phyloP scores from a whole-genome alignment of 2,329 filamentous ascomycete genomes.

The Chaetomiaceae sp. region DNA sequence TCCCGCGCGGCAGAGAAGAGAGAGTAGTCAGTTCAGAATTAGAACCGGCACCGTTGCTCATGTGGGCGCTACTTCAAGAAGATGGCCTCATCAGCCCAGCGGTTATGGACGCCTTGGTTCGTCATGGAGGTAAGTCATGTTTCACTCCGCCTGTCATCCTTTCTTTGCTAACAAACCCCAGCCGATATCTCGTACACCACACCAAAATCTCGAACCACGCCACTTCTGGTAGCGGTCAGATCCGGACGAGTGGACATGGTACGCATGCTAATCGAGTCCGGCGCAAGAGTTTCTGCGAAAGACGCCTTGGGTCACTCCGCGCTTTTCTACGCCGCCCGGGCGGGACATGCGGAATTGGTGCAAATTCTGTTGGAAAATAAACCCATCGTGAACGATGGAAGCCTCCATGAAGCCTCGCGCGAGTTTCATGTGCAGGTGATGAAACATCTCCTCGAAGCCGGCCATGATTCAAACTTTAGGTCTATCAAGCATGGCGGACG shows the following conservation, averaged over 20 bases:
- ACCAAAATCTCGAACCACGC: slow-evolving; percentile 24
- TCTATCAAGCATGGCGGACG: slow-evolving; percentile 29
- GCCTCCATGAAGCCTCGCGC: slow-evolving; percentile 32
- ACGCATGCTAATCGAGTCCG: slow-evolving; percentile 23
- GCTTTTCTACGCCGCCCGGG: slow-evolving; percentile 30
- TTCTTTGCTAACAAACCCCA: slow-evolving; percentile 11
- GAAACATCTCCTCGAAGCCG: slow-evolving; percentile 26
- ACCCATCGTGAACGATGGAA: slow-evolving; percentile 30
- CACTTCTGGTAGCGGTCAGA: slow-evolving; percentile 26
- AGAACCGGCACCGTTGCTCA: slow-evolving; percentile 23
- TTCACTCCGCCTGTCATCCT: not conserved
- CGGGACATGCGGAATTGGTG: slow-evolving; percentile 27
- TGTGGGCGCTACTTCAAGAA: slow-evolving; percentile 26
- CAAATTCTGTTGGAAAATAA: slow-evolving; percentile 27
- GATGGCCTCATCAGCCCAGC: slow-evolving; percentile 13
- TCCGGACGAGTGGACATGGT: slow-evolving; percentile 22
- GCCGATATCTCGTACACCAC: slow-evolving; percentile 25
- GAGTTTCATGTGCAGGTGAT: slow-evolving; percentile 28
- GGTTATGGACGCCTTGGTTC: slow-evolving; percentile 21
- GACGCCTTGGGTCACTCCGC: slow-evolving; percentile 27
- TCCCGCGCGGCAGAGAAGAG: not conserved
- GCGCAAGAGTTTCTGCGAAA: slow-evolving; percentile 24
- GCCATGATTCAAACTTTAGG: slow-evolving; percentile 29
- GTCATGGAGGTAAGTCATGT: slow-evolving; percentile 23
- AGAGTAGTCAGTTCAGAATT: slow-evolving; percentile 6